Conservation (phyloP, 306 rosid species). For the Begonia peltatifolia region DNA sequence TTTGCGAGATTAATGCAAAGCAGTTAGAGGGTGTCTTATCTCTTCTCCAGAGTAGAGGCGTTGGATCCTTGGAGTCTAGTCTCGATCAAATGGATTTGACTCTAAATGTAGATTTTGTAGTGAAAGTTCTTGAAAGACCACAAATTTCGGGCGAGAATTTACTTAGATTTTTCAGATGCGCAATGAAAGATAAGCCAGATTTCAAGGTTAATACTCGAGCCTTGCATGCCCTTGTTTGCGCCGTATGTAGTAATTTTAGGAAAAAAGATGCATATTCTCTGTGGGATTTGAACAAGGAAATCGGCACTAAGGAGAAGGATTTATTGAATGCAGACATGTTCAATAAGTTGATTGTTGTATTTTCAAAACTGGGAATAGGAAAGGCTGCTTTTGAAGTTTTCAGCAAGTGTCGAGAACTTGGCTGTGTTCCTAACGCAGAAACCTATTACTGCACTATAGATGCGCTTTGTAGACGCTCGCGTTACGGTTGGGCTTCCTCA, state of each 20-base stretch:
- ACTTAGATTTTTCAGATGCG: conserved; percentile 55
- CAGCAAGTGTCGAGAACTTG: conserved; percentile 31
- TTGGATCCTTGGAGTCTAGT: conserved; percentile 37
- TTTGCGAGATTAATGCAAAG: conserved; percentile 18
- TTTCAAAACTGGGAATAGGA: conserved; percentile 58
- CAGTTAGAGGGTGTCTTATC: conserved; percentile 33
- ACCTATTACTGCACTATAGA: conserved; percentile 42
- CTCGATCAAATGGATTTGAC: conserved; percentile 31
- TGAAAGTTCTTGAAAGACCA: conserved; percentile 32
- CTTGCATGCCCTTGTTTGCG: conserved; percentile 30
- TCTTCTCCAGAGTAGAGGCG: conserved; percentile 29
- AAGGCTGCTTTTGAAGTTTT: conserved; percentile 53
- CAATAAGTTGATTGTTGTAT: conserved; percentile 29
- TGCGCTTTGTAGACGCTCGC: conserved; percentile 40
- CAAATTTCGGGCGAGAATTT: conserved; percentile 37
- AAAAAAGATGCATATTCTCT: conserved; percentile 28
- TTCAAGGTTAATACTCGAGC: conserved; percentile 18
- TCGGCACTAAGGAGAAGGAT: conserved; percentile 30
- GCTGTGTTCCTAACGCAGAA: conserved; percentile 42
- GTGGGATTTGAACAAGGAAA: conserved; percentile 56
- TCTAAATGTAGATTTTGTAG: conserved; percentile 29
- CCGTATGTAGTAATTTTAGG: conserved; percentile 13
- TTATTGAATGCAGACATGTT: conserved; percentile 24
- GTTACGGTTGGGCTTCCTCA: conserved; percentile 39
- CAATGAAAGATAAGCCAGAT: conserved; percentile 24